Base-by-base conservation (phyloP, 139 green algal species). In the Chlorella sp. region DNA sequence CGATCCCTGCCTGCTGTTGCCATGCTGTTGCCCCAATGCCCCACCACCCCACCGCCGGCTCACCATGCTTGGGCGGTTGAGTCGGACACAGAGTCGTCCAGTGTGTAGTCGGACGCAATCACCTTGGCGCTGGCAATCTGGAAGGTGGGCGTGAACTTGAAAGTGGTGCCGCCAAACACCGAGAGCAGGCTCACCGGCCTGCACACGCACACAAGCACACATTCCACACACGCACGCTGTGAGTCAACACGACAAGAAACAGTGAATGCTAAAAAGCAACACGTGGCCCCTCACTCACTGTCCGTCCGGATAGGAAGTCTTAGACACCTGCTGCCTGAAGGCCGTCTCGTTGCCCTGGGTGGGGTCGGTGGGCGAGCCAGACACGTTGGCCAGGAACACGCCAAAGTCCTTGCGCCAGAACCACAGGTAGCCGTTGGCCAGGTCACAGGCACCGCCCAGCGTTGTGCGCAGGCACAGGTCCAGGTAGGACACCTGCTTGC, bases 341-440 rank as follows among this genome's bases (percentile, higher is more conserved):
- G 50, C 49, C 2, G 69, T 50, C 20, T 42, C 31, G 24, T 74
- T 67, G 69, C 69, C 69, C 20, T 22, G 20, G 20, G 49, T 66
- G 49, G 49, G 49, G 50, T 74, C 50, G 49, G 49, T 74, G 30
- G 49, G 1, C 1, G 27, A 55, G 49, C 69, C 69, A 24, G 4
- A 2, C 30, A 74, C 31, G 23, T 30, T 29, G 22, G 4, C 5
- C 20, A 66, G 22, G 69, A 74, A 74, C 2, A 24, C 5, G 3
- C 3, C 14, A 31, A 69, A 69, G 32, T 50, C 20, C 6, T 69
- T 69, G 31, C n/a, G n/a, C 63, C 63, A 69, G 20, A 51, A 35
- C 63, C 63, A 69, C 63, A 69, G 63, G 63, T 49, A 69, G 20
- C 61, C 61, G n/a, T 30, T 67, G 61, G n/a, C 61, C 61, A 35